phyloP scores from a whole-genome alignment of 495 filamentous ascomycete species.

The Neurospora sp. region DNA sequence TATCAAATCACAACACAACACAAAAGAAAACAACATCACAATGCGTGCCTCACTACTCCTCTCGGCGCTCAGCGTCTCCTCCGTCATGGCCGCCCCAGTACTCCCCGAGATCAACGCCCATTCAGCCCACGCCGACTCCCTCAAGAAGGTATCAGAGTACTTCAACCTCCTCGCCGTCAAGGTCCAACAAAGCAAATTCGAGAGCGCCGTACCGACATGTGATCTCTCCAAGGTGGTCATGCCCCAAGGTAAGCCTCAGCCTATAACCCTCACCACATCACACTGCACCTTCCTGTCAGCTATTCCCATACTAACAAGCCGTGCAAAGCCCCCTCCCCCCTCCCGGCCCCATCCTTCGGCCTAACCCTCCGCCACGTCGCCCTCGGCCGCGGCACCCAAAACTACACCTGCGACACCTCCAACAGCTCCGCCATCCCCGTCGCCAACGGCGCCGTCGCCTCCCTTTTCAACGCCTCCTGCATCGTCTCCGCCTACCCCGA shows the following conservation, averaged over 20 bases:
- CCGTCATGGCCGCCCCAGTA: slow-evolving; percentile 38
- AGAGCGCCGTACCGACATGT: slow-evolving; percentile 34
- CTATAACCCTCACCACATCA: background rate
- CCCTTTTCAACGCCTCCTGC: slow-evolving; percentile 83
- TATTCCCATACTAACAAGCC: slow-evolving; percentile 10
- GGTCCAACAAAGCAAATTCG: slow-evolving; percentile 29
- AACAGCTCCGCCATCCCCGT: slow-evolving; percentile 48
- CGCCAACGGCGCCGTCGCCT: slow-evolving; percentile 65
- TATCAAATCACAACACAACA: no score
- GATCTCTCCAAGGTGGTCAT: slow-evolving; percentile 40
- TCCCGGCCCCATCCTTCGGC: slow-evolving; percentile 48
- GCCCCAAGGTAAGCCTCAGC: slow-evolving; percentile 31
- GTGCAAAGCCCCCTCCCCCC: slow-evolving; percentile 22
- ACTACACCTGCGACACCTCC: slow-evolving; percentile 71
- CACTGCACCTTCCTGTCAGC: background rate
- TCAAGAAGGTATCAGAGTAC: slow-evolving; percentile 39
- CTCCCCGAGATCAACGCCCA: slow-evolving; percentile 29
- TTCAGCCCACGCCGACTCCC: slow-evolving; percentile 23
- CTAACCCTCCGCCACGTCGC: slow-evolving; percentile 62
- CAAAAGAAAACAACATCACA: slow-evolving; percentile 7
- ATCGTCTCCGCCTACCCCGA: slow-evolving; percentile 55
- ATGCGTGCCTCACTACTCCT: slow-evolving; percentile 39
- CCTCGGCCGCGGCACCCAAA: slow-evolving; percentile 81
- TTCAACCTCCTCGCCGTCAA: slow-evolving; percentile 43
- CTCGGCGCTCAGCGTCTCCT: slow-evolving; percentile 33